Percentiles rank a stretch among this genome's conserved stretches.
Evolutionary conservation across 176 grass and related monocot genomes (phyloP).

Genomic region (Echinochloa phyllopogon): DNA sequence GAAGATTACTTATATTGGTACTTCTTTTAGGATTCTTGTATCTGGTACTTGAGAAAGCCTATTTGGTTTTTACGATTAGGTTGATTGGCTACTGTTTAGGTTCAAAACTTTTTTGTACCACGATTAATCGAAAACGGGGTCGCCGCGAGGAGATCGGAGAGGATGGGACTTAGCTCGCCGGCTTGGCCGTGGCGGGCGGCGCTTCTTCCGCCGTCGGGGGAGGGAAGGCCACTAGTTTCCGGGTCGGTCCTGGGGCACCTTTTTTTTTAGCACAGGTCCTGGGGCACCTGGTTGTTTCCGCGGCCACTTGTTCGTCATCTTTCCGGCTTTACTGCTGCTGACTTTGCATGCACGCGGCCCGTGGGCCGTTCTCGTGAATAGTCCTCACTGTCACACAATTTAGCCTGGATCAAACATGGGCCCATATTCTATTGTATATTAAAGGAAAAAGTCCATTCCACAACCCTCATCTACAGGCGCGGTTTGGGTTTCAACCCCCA

Average conservation of each 20-base stretch:
- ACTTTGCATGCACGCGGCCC: no score
- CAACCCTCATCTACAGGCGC: no score
- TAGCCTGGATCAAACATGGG: neutral
- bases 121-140: neutral
- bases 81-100: neutral
- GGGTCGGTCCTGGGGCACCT: no score
- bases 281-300: no score
- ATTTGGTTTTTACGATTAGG: neutral
- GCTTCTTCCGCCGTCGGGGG: neutral
- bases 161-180: neutral
- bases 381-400: neutral
- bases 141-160: neutral
- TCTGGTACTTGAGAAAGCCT: neutral
- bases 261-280: no score
- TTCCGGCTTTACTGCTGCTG: no score
- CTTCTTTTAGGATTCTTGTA: neutral
- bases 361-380: neutral
- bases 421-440: neutral
- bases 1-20: neutral
- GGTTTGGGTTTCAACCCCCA: no score
- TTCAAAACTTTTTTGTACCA: neutral
- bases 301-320: no score
- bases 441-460: no score
- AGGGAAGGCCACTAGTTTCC: no score
- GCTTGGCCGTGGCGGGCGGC: no score